Evolutionary conservation across 2,329 filamentous ascomycete genomes (phyloP), one percentile per base, ranked within the genome.

Genomic region (Fusarium xyrophilum): DNA sequence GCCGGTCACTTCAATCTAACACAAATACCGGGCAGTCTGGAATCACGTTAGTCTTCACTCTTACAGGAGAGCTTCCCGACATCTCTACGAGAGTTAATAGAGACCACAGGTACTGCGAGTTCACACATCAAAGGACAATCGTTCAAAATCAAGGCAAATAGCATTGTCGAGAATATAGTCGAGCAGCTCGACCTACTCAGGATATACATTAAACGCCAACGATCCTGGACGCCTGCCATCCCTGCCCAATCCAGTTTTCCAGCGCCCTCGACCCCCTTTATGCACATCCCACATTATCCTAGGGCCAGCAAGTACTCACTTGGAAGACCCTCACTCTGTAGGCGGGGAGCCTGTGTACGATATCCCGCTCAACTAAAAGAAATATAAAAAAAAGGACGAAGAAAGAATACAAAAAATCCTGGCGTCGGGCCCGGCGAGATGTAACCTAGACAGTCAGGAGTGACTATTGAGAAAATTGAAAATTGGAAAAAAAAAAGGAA

Each of bases 181-280:
- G 47, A 69, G 63, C 60, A 73, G 60, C 51, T 68, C 65, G 66
- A 69, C 57, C 60, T 61, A 52, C 61, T 72, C 71, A 60, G 53
- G 71, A 74, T 71, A 60, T 70, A 73, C 65, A 73, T 59, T 51
- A 63, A 69, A 70, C 68, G 61, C 71, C 68, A 69, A 51, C 56
- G 30, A 67, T 60, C 67, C 67, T 54, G 58, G 59, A 71, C 67
- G 60, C 65, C 68, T 56, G 57, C 57, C 59, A 56, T 57, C 63
- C 63, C 68, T 38, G 48, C 52, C 68, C 53, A 59, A 52, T 60
- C 52, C 68, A 65, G 35, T 59, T 56, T 64, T 70, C 47, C 46
- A 43, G 54, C 44, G 64, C 64, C 60, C 64, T 67, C 65, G 32
- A 50, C 55, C 56, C 67, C 58, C 52, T 53, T 55, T 55, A 65